A percentile compares a stretch with the other conserved stretches of the same genome.
Evolutionary conservation across 768 basidiomycete genomes (phyloP).

Genomic region (Pleurotus ostreatus): DNA sequence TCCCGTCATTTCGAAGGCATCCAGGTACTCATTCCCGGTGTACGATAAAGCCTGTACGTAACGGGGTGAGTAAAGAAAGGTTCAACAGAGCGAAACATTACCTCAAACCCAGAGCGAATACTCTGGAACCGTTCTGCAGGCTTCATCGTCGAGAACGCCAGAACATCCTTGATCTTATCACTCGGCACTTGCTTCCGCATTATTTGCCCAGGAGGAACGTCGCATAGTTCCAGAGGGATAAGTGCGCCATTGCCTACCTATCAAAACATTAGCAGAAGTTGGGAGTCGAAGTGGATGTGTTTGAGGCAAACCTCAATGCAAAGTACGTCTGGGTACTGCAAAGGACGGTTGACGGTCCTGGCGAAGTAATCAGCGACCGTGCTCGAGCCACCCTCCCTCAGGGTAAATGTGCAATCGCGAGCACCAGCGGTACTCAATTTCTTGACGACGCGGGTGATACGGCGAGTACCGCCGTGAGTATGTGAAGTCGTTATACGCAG

Average conservation of each 20-base stretch:
- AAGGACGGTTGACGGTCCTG: slow-evolving; percentile 16
- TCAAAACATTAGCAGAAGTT: neutral
- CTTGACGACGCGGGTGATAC: slow-evolving; percentile 46
- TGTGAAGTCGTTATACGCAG: slow-evolving; percentile 25
- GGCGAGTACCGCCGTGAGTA: slow-evolving; percentile 5
- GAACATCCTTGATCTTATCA: slow-evolving; percentile 58
- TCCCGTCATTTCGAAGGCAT: slow-evolving; percentile 2
- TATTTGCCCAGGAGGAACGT: slow-evolving; percentile 60
- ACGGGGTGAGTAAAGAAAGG: neutral
- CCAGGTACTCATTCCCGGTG: neutral
- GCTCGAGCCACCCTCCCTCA: slow-evolving; percentile 38
- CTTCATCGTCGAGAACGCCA: slow-evolving; percentile 64
- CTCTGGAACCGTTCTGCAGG: slow-evolving; percentile 53
- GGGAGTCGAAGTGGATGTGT: neutral
- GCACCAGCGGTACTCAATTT: slow-evolving; percentile 53
- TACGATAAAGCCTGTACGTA: neutral
- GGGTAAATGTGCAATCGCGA: slow-evolving; percentile 37
- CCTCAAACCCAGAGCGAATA: slow-evolving; percentile 51
- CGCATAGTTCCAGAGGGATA: slow-evolving; percentile 66
- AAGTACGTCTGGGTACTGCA: slow-evolving; percentile 46
- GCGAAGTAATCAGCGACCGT: slow-evolving; percentile 40
- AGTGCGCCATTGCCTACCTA: slow-evolving; percentile 61
- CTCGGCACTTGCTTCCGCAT: slow-evolving; percentile 69
- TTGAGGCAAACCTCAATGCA: slow-evolving; percentile 48
- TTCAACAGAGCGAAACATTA: slow-evolving; percentile 19